phyloP scores from a whole-genome alignment of 2,329 filamentous ascomycete species.

The Claviceps maximensis region DNA sequence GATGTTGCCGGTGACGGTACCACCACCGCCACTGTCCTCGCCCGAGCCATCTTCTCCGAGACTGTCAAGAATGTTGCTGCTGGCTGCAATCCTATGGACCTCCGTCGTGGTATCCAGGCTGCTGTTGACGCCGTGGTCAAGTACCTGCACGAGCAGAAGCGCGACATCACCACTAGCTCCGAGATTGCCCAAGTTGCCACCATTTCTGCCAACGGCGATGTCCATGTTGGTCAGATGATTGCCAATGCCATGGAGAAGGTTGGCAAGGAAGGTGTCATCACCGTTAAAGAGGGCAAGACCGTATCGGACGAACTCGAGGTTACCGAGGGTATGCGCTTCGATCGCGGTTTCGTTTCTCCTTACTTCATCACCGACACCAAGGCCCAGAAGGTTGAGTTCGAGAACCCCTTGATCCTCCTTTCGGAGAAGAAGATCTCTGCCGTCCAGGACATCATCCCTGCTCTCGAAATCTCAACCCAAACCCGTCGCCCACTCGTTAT shows the following conservation, averaged over 20 bases:
- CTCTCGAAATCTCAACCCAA: slow-evolving; percentile 93
- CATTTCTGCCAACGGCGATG: slow-evolving; percentile 94
- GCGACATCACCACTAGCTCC: slow-evolving; percentile 91
- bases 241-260: slow-evolving; percentile 99
- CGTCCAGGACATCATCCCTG: slow-evolving; percentile 96
- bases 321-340: slow-evolving; percentile 99
- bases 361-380: slow-evolving; percentile 99
- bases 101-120: slow-evolving; percentile 91
- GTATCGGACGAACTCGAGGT: slow-evolving; percentile 95
- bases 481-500: slow-evolving; percentile 91
- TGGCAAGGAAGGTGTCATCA: slow-evolving; percentile 99
- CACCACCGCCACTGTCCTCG: slow-evolving; percentile 93
- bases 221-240: slow-evolving; percentile 88
- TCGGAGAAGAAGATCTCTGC: slow-evolving; percentile 99
- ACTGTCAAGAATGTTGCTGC: slow-evolving; percentile 99
- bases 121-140: slow-evolving; percentile 91
- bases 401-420: slow-evolving; percentile 96
- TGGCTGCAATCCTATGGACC: slow-evolving; percentile 99
- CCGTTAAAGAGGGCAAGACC: slow-evolving; percentile 99
- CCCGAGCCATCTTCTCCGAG: slow-evolving; percentile 97
- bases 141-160: slow-evolving; percentile 90
- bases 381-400: slow-evolving; percentile 97
- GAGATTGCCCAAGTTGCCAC: slow-evolving; percentile 98
- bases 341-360: slow-evolving; percentile 94
- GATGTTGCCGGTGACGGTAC: slow-evolving; percentile 98